Evolutionary conservation across 2,329 filamentous ascomycete species (phyloP), one percentile per base, ranked within the genome.

Genomic region (Sarocladium brachiariae): DNA sequence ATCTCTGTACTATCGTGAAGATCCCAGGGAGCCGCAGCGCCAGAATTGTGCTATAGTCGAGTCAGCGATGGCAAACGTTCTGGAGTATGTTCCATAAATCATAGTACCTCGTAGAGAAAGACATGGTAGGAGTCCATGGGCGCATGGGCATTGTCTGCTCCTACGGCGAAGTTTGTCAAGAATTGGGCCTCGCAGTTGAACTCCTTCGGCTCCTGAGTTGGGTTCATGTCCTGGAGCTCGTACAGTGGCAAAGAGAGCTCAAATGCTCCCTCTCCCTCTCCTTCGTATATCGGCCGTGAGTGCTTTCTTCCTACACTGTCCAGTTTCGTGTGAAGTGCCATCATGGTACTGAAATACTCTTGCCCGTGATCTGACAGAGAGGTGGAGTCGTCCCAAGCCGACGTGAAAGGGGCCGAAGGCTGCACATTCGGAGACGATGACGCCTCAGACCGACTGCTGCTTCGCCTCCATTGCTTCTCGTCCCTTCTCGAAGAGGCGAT

Each of bases 81-180:
- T 50, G 18, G 9, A 9, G 18, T 23, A n/a, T 21, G 38, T 50
- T 35, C 30, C 51, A 47, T 25, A 6, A 16, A 21, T 16, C 23
- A 47, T 19, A 70, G 52, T 58, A 80, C 77, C 67, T 81, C 73
- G 56, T 76, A 81, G 18, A 80, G 61, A 57, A 80, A 78, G 37
- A 75, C 60, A 53, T 73, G 78, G 35, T 76, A 63, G 31, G 68
- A 70, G 37, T 74, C 33, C 19, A 37, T 16, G 5, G 37, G 18
- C 3, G 24, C 33, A 3, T 37, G 16, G 5, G 14, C 14, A n/a
- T 21, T 11, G 21, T 16, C 33, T 18, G n/a, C n/a, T 7, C 11
- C 30, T n/a, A 31, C 6, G 9, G 14, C 13, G 7, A 37, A 19
- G 18, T 19, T 49, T 25, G 10, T 60, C 49, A 78, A 59, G 54